These are phyloP conservation scores for Globisporangium yorkense DNA, from an alignment of 352 stramenopile genomes.

Conservation along the genomic window DNA sequence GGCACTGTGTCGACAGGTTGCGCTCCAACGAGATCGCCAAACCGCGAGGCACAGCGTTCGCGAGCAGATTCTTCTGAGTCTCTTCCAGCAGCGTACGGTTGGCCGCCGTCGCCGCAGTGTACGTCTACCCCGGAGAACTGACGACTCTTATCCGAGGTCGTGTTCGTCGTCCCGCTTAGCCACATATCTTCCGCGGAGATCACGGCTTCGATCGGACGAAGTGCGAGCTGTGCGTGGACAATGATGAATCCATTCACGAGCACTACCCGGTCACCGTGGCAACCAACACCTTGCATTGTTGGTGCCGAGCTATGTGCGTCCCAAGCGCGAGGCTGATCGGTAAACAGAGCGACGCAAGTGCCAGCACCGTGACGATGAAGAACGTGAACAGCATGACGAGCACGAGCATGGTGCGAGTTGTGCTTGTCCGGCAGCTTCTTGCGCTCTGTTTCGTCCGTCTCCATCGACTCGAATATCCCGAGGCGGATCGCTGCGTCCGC, in stretches of 20 bases:
- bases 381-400: not conserved
- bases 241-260: slow-evolving; percentile 17
- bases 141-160: too few species aligned
- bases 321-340: not conserved
- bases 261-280: slow-evolving; percentile 12
- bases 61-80: not conserved
- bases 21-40: not conserved
- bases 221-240: slow-evolving; percentile 17
- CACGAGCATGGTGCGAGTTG: slow-evolving; percentile 3
- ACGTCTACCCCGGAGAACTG: too few species aligned
- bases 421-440: not conserved
- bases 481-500: not conserved
- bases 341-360: slow-evolving; percentile 1
- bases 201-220: not conserved
- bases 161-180: not conserved
- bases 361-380: slow-evolving; percentile 1
- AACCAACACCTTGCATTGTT: not conserved
- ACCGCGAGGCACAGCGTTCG: not conserved
- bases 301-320: not conserved
- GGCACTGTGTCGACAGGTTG: not conserved
- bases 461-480: not conserved
- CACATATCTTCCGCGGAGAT: slow-evolving; percentile 2
- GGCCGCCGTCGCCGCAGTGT: not conserved
- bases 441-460: not conserved
- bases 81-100: slow-evolving; percentile 6